Evolutionary conservation across 2,329 filamentous ascomycete species (phyloP).

Genomic region (Colletotrichum sp.): DNA sequence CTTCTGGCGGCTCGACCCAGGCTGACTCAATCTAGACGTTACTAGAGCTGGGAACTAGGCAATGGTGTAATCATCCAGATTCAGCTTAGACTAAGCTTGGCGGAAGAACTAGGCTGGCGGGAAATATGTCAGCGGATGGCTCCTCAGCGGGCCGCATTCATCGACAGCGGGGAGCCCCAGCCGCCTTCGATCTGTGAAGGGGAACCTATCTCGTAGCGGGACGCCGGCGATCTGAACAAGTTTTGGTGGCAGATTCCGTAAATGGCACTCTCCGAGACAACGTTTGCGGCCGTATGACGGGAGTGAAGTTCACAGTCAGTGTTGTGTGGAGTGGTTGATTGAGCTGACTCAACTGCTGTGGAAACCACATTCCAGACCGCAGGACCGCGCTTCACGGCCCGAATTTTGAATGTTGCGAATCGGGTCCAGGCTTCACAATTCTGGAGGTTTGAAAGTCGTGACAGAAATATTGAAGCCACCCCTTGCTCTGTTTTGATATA

Average conservation of each 20-base stretch:
- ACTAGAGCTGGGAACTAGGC: background rate
- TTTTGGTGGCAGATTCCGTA: background rate
- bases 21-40: background rate
- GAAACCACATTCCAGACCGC: background rate
- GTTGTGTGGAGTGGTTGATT: background rate
- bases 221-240: background rate
- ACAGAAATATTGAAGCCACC: background rate
- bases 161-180: background rate
- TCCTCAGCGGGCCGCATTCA: slow-evolving; percentile 8
- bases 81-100: background rate
- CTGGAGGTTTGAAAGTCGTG: background rate
- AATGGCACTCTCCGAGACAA: slow-evolving; percentile 4
- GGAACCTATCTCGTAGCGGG: background rate
- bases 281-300: slow-evolving; percentile 12
- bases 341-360: background rate
- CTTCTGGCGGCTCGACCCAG: background rate
- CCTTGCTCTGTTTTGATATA: background rate
- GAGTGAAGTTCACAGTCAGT: background rate
- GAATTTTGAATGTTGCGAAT: background rate
- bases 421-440: background rate
- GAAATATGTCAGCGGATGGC: background rate
- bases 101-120: background rate
- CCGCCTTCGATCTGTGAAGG: background rate
- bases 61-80: background rate
- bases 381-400: background rate